These are phyloP conservation scores for Tremellales sp. DNA, from an alignment of 1,284 basidiomycete species.

Conservation along the genomic window DNA sequence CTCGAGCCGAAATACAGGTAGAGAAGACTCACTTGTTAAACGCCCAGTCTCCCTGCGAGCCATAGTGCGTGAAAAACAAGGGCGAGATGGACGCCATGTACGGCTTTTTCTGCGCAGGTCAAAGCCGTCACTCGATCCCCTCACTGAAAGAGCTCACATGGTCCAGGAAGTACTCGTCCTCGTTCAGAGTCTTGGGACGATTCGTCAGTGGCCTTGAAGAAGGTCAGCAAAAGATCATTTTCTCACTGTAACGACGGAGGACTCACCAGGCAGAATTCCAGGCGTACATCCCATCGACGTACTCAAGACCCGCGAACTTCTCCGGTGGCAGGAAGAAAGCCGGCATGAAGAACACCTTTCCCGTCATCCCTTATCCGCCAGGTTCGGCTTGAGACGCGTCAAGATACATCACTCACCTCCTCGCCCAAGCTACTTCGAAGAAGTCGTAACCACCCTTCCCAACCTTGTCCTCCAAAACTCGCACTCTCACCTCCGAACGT, in stretches of 20 bases:
- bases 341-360: conserved; percentile 44
- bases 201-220: conserved; percentile 33
- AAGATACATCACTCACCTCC: conserved; percentile 14
- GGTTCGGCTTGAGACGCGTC: neutral
- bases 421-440: conserved; percentile 21
- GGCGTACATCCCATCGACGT: conserved; percentile 39
- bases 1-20: neutral
- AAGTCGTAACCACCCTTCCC: conserved; percentile 30
- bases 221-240: neutral
- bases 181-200: conserved; percentile 19
- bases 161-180: conserved; percentile 36
- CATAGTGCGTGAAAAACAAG: conserved; percentile 58
- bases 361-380: neutral
- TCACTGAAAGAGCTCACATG: conserved; percentile 17
- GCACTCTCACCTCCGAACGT: conserved; percentile 42
- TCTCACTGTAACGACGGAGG: neutral
- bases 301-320: conserved; percentile 23
- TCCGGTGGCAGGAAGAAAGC: conserved; percentile 45
- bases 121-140: neutral
- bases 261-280: conserved; percentile 49
- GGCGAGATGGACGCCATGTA: conserved; percentile 63
- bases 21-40: conserved; percentile 42
- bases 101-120: conserved; percentile 44
- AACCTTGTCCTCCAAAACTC: conserved; percentile 33
- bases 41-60: conserved; percentile 40